Conservation (phyloP, 108 stramenopile species). For the Nitzschia sp. region DNA sequence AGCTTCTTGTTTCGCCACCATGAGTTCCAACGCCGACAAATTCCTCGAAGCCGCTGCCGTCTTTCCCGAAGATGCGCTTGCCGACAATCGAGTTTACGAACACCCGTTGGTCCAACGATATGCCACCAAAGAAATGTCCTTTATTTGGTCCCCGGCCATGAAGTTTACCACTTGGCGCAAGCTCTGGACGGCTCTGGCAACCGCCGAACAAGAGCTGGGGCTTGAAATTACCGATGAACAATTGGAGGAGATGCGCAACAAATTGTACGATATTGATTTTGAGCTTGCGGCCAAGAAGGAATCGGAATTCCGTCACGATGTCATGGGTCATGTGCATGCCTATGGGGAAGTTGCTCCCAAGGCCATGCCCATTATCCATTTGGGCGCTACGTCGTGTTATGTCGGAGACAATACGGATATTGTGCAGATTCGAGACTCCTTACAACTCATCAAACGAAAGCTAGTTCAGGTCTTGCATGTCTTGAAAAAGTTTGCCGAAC, state of each 20-base stretch:
- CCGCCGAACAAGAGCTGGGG: slow-evolving; percentile 95
- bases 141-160: slow-evolving; percentile 95
- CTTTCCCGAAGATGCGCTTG: slow-evolving; percentile 69
- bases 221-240: slow-evolving; percentile 93
- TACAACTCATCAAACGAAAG: slow-evolving; percentile 87
- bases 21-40: slow-evolving; percentile 59
- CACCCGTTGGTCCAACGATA: slow-evolving; percentile 92
- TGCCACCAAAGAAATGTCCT: slow-evolving; percentile 98
- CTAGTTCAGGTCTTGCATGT: slow-evolving; percentile 83
- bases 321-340: slow-evolving; percentile 99
- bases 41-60: slow-evolving; percentile 50
- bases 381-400: slow-evolving; percentile 96
- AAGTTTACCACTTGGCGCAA: slow-evolving; percentile 99
- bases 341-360: slow-evolving; percentile 92
- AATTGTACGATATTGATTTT: slow-evolving; percentile 94
- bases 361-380: slow-evolving; percentile 96
- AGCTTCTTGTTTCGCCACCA: too few species aligned
- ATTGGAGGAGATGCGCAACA: slow-evolving; percentile 82
- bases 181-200: slow-evolving; percentile 98
- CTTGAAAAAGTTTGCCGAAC: slow-evolving; percentile 81
- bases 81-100: slow-evolving; percentile 79
- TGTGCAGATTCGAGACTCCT: slow-evolving; percentile 88
- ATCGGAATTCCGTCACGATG: slow-evolving; percentile 96
- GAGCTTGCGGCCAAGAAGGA: slow-evolving; percentile 93
- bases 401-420: slow-evolving; percentile 98